Percentiles rank a stretch among this genome's conserved stretches.
These are phyloP conservation scores for Coelastrella sp. DNA, from an alignment of 139 green algal species.

Conservation along the genomic window DNA sequence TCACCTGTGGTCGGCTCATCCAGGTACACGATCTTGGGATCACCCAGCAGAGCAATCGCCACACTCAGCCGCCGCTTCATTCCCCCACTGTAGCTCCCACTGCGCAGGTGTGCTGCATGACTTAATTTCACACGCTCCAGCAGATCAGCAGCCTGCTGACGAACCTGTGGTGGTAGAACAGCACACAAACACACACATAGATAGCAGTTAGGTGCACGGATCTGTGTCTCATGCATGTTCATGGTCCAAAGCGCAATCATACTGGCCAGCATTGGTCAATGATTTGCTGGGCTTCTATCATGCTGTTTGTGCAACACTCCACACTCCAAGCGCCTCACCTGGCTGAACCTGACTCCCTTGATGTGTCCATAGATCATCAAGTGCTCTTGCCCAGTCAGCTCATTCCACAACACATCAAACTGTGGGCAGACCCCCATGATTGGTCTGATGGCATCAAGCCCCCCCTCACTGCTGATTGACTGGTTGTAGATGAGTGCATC, in stretches of 20 bases:
- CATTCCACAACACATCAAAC: conserved; percentile 96
- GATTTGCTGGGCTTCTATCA: no score
- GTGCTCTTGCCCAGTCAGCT: conserved; percentile 92
- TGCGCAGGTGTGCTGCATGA: conserved; percentile 58
- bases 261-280: no score
- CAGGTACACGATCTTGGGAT: conserved; percentile 93
- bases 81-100: conserved; percentile 78
- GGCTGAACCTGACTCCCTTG: conserved; percentile 72
- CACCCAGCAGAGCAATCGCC: conserved; percentile 92
- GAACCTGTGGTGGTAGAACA: conserved; percentile 38
- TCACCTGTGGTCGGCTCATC: conserved; percentile 94
- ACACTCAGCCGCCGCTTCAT: conserved; percentile 91
- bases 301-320: not conserved
- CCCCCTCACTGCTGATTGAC: conserved; percentile 70
- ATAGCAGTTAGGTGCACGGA: not conserved
- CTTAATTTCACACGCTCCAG: conserved; percentile 79
- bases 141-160: conserved; percentile 50
- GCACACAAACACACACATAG: not conserved
- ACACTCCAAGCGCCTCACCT: not conserved
- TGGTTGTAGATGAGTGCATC: conserved; percentile 87
- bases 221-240: not conserved
- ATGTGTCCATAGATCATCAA: conserved; percentile 89
- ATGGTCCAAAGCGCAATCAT: not conserved
- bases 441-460: conserved; percentile 77
- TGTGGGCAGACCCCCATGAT: conserved; percentile 95